Percentiles rank a stretch among this genome's conserved stretches.
Conservation (phyloP, 768 basidiomycete species). For the Kwoniella dejecticola region DNA sequence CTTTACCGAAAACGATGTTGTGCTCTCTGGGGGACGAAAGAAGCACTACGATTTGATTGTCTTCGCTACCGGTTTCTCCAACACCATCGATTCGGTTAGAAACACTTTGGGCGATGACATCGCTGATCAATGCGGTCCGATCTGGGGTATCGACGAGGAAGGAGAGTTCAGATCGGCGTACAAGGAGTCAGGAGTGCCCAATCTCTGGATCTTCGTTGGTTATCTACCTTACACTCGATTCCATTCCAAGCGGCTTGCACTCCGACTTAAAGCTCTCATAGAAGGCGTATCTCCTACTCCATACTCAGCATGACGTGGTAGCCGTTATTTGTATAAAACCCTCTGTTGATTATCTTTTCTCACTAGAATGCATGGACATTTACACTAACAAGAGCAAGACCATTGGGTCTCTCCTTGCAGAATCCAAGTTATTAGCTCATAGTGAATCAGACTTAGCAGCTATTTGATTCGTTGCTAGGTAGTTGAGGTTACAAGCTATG, state of each 20-base stretch:
- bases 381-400: too few species aligned
- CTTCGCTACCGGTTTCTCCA: conserved; percentile 39
- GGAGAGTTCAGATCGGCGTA: conserved; percentile 33
- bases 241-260: conserved; percentile 31
- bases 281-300: too few species aligned
- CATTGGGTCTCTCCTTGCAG: too few species aligned
- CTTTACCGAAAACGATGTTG: conserved; percentile 33
- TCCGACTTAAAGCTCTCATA: conserved; percentile 29
- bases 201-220: conserved; percentile 37
- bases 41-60: conserved; percentile 34
- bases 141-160: conserved; percentile 42
- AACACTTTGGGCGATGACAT: conserved; percentile 28
- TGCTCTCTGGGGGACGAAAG: conserved; percentile 26
- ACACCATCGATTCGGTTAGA: conserved; percentile 36
- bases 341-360: too few species aligned
- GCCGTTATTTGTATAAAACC: too few species aligned
- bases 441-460: too few species aligned
- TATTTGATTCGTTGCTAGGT: too few species aligned
- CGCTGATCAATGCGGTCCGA: conserved; percentile 23
- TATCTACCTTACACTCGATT: conserved; percentile 25
- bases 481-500: too few species aligned
- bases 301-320: too few species aligned
- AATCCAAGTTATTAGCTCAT: too few species aligned
- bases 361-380: too few species aligned
- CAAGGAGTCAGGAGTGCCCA: conserved; percentile 22